Percentiles rank a stretch among this genome's conserved stretches.
phyloP scores from a whole-genome alignment of 805 yeast species.

The Lachancea sp. region DNA sequence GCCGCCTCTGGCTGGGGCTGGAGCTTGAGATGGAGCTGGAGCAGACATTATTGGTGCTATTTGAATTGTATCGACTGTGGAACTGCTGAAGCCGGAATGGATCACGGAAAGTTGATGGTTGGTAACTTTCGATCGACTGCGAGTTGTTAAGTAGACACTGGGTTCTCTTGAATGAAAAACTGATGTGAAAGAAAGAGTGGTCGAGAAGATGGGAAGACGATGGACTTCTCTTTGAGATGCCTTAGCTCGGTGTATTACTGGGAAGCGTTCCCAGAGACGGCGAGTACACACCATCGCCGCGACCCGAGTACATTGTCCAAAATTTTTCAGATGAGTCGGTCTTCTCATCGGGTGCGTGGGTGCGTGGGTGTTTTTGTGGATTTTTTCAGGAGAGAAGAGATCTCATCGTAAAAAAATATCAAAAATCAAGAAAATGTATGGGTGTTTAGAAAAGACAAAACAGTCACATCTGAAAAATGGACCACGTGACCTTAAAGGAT shows the following conservation, averaged over 20 bases:
- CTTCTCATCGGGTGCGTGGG: not conserved
- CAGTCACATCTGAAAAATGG: not conserved
- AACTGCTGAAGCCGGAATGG: slow-evolving; percentile 38
- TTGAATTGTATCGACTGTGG: not conserved
- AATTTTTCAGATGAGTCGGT: not conserved
- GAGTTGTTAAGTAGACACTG: not conserved
- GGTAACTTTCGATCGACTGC: slow-evolving; percentile 50
- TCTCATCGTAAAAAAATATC: not conserved
- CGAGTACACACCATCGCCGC: not conserved
- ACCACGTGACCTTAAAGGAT: no score
- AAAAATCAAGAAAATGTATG: not conserved
- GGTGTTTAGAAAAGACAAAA: not conserved
- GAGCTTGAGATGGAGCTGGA: slow-evolving; percentile 35
- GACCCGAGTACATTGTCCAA: not conserved
- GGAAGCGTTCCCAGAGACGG: not conserved
- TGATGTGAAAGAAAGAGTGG: not conserved
- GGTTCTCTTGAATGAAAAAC: not conserved
- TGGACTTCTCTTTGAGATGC: no score
- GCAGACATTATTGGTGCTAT: slow-evolving; percentile 34
- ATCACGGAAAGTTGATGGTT: slow-evolving; percentile 47
- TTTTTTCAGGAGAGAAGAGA: no score
- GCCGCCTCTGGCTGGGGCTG: slow-evolving; percentile 40
- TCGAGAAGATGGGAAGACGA: not conserved
- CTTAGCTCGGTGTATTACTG: no score
- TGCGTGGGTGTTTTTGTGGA: no score